Conservation (phyloP, 176 grass and related monocot species). For the Zoysia pacifica region DNA sequence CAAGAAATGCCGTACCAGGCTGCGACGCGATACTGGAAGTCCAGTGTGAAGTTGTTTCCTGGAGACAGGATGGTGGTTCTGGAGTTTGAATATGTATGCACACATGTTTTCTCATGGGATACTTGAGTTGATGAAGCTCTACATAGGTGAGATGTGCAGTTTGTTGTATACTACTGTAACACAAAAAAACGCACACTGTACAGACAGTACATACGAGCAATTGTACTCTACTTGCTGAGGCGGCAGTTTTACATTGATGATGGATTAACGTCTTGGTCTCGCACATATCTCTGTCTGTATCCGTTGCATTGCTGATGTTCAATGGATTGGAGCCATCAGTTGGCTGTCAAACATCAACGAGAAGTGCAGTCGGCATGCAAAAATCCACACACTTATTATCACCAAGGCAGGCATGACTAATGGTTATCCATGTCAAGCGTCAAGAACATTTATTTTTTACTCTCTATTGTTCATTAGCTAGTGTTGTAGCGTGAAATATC, state of each 20-base stretch:
- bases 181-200: not conserved
- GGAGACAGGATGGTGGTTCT: not conserved
- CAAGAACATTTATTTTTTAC: not conserved
- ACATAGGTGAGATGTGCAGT: conserved; percentile 5
- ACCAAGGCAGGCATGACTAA: not conserved
- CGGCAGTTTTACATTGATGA: not conserved
- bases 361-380: not conserved
- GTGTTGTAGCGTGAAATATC: not conserved
- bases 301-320: no score
- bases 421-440: not conserved
- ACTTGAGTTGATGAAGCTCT: not conserved
- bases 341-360: not conserved
- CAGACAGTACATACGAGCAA: not conserved
- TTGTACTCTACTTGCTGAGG: not conserved
- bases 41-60: not conserved
- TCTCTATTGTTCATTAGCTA: no score
- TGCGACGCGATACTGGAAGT: not conserved
- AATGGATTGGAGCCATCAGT: no score
- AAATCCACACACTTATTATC: not conserved
- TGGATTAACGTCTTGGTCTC: no score
- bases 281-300: no score
- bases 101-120: not conserved
- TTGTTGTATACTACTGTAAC: not conserved
- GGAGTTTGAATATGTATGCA: not conserved
- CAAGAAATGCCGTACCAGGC: not conserved